Percentiles rank a stretch among this genome's conserved stretches.
phyloP scores from a whole-genome alignment of 2,329 filamentous ascomycete genomes.

The Dendrostoma leiphaemia region DNA sequence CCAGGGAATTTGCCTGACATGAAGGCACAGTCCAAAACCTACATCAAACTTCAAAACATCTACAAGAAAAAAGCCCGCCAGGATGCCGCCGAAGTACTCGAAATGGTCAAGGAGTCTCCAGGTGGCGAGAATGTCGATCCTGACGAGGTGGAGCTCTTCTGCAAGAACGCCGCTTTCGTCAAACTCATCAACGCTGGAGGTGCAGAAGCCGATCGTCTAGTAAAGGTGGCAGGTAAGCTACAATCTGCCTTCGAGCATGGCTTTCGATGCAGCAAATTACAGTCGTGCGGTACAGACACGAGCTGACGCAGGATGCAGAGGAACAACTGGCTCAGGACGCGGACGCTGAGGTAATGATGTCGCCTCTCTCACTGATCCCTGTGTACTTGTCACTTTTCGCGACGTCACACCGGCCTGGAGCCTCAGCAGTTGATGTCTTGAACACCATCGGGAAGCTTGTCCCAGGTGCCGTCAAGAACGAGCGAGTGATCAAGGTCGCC shows the following conservation, averaged over 20 bases:
- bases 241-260: background rate
- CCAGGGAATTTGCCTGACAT: constrained; percentile 91
- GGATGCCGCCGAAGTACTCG: constrained; percentile 74
- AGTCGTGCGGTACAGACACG: background rate
- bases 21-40: constrained; percentile 90
- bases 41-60: constrained; percentile 85
- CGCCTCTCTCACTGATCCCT: constrained; percentile 60
- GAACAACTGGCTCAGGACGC: constrained; percentile 54
- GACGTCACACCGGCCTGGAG: constrained; percentile 43
- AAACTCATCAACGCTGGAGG: constrained; percentile 70
- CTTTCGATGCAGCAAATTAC: background rate
- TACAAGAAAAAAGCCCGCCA: constrained; percentile 85
- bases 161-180: constrained; percentile 91
- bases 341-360: constrained; percentile 43
- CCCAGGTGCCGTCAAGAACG: constrained; percentile 46
- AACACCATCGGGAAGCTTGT: constrained; percentile 39
- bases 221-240: constrained; percentile 54
- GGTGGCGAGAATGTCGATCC: constrained; percentile 57
- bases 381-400: constrained; percentile 67
- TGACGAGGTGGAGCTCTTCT: constrained; percentile 84
- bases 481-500: constrained; percentile 52
- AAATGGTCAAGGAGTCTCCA: constrained; percentile 53
- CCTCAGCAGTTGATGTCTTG: constrained; percentile 54
- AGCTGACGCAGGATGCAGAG: constrained; percentile 39
- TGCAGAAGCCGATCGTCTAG: constrained; percentile 43